Evolutionary conservation across 1,284 basidiomycete species (phyloP).

Genomic region (Phellopilus nigrolimitatus): DNA sequence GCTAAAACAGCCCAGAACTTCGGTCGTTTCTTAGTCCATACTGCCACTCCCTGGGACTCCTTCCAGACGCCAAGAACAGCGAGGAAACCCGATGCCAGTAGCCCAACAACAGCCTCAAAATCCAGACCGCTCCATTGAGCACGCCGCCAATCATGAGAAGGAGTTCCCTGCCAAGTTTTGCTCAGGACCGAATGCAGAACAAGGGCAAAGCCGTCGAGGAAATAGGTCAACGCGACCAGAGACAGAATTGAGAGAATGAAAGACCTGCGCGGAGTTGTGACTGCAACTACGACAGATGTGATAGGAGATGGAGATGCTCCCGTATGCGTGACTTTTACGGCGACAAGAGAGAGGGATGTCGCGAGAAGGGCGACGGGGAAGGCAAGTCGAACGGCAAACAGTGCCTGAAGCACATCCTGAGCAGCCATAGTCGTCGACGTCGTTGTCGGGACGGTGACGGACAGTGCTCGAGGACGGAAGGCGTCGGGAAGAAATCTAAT

Average conservation of each 20-base stretch:
- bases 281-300: slow-evolving; percentile 69
- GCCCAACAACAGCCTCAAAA: slow-evolving; percentile 59
- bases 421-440: slow-evolving; percentile 21
- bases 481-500: slow-evolving; percentile 9
- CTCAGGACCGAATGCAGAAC: slow-evolving; percentile 58
- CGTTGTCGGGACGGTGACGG: slow-evolving; percentile 15
- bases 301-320: slow-evolving; percentile 45
- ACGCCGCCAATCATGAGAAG: slow-evolving; percentile 16
- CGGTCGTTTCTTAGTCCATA: slow-evolving; percentile 62
- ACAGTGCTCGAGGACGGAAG: slow-evolving; percentile 17
- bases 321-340: slow-evolving; percentile 42
- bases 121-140: slow-evolving; percentile 58
- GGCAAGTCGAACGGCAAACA: slow-evolving; percentile 55
- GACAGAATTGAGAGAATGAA: slow-evolving; percentile 66
- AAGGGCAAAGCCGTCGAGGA: slow-evolving; percentile 77
- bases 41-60: slow-evolving; percentile 61
- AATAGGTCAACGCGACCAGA: slow-evolving; percentile 74
- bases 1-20: slow-evolving; percentile 48
- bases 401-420: slow-evolving; percentile 31
- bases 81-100: slow-evolving; percentile 61
- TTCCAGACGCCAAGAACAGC: slow-evolving; percentile 73
- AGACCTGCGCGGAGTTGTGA: slow-evolving; percentile 63
- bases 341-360: slow-evolving; percentile 53
- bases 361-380: slow-evolving; percentile 62
- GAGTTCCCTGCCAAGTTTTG: slow-evolving; percentile 49